phyloP scores from a whole-genome alignment of 768 basidiomycete species.

The Dentipellis fragilis region DNA sequence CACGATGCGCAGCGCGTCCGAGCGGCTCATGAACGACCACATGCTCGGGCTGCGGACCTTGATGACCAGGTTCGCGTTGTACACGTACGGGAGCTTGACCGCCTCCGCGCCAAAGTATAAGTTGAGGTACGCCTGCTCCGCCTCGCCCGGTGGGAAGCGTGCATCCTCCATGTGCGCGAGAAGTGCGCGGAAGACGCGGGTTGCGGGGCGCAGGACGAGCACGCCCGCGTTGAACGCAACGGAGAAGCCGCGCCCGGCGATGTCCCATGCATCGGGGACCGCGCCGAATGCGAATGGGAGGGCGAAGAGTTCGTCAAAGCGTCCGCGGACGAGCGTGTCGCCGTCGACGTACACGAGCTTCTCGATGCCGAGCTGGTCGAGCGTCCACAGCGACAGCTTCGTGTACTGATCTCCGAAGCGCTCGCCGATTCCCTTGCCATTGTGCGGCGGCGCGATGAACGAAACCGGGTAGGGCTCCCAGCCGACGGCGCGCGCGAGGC shows the following conservation, averaged over 20 bases:
- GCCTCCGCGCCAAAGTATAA: constrained; percentile 27
- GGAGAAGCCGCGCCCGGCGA: constrained; percentile 17
- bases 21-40: constrained; percentile 23
- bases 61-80: constrained; percentile 32
- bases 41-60: constrained; percentile 23
- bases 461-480: constrained; percentile 21
- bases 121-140: constrained; percentile 34
- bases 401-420: constrained; percentile 27
- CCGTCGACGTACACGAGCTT: constrained; percentile 25
- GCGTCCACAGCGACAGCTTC: constrained; percentile 26
- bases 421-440: constrained; percentile 17
- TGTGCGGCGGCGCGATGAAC: constrained; percentile 23
- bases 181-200: constrained; percentile 21
- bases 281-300: constrained; percentile 25
- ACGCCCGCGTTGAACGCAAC: constrained; percentile 31
- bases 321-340: constrained; percentile 23
- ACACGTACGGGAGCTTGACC: constrained; percentile 28
- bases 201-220: constrained; percentile 25
- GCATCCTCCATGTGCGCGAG: constrained; percentile 19
- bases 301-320: constrained; percentile 26
- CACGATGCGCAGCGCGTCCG: constrained; percentile 24
- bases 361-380: constrained; percentile 21
- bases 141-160: constrained; percentile 22
- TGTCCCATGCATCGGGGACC: constrained; percentile 22
- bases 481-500: constrained; percentile 20